phyloP scores from a whole-genome alignment of 352 stramenopile genomes.

The Paralagenidium karlingii region DNA sequence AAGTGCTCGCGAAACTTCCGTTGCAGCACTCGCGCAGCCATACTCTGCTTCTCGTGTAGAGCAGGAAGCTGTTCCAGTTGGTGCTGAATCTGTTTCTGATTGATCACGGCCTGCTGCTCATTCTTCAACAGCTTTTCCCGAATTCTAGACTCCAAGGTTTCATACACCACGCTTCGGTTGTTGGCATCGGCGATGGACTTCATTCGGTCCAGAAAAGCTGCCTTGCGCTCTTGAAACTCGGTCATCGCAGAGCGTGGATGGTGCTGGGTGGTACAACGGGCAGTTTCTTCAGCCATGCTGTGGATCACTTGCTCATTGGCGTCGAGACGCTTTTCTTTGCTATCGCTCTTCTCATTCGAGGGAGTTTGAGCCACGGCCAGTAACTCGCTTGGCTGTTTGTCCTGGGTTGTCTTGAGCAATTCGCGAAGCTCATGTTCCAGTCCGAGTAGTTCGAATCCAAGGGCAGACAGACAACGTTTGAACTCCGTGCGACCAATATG shows the following conservation, averaged over 20 bases:
- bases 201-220: conserved; percentile 62
- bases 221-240: conserved; percentile 61
- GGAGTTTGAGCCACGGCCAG: not conserved
- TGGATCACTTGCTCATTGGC: not conserved
- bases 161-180: conserved; percentile 60
- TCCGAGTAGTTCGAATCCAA: conserved; percentile 66
- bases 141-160: conserved; percentile 26
- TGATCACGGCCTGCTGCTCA: conserved; percentile 7
- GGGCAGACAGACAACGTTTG: conserved; percentile 33
- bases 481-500: conserved; percentile 48
- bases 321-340: too few species aligned
- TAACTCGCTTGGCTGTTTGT: not conserved
- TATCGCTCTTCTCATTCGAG: not conserved
- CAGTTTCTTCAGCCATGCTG: not conserved
- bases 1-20: conserved; percentile 5
- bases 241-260: conserved; percentile 7
- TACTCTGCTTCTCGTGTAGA: too few species aligned
- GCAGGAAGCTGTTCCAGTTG: too few species aligned
- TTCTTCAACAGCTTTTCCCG: conserved; percentile 18
- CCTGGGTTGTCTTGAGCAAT: not conserved
- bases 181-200: conserved; percentile 51
- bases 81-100: not conserved
- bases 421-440: conserved; percentile 14
- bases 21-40: too few species aligned
- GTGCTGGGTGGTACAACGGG: not conserved